Evolutionary conservation across 208 protist species (phyloP).

Genomic region (Phytomonas sp.): DNA sequence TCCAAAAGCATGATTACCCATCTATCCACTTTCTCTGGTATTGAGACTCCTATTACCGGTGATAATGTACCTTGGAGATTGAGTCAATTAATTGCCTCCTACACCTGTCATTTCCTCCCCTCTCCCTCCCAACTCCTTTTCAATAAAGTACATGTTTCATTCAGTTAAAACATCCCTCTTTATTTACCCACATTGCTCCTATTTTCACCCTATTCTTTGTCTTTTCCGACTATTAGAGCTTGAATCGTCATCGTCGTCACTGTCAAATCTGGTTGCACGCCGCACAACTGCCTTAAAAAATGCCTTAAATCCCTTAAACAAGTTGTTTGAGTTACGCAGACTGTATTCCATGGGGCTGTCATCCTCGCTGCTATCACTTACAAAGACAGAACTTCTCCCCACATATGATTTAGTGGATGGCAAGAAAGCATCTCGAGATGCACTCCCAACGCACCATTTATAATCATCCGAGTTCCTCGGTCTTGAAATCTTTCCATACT

Average conservation of each 20-base stretch:
- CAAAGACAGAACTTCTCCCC: neutral
- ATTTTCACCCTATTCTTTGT: neutral
- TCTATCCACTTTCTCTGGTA: neutral
- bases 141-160: neutral
- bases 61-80: neutral
- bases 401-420: neutral
- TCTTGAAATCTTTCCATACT: neutral
- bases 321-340: constrained; percentile 5
- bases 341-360: constrained; percentile 8
- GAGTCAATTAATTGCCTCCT: neutral
- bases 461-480: neutral
- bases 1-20: neutral
- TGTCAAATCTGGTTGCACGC: constrained; percentile 8
- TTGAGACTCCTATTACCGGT: neutral
- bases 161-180: neutral
- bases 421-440: neutral
- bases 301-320: constrained; percentile 1
- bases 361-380: neutral
- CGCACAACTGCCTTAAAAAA: constrained; percentile 9
- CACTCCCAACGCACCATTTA: neutral
- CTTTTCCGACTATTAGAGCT: constrained; percentile 2
- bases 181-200: neutral
- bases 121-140: neutral
- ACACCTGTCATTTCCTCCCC: neutral
- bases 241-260: neutral